A percentile compares a stretch with the other conserved stretches of the same genome.
Conservation (phyloP, 768 basidiomycete genomes). For the Leccinum incarnatum region DNA sequence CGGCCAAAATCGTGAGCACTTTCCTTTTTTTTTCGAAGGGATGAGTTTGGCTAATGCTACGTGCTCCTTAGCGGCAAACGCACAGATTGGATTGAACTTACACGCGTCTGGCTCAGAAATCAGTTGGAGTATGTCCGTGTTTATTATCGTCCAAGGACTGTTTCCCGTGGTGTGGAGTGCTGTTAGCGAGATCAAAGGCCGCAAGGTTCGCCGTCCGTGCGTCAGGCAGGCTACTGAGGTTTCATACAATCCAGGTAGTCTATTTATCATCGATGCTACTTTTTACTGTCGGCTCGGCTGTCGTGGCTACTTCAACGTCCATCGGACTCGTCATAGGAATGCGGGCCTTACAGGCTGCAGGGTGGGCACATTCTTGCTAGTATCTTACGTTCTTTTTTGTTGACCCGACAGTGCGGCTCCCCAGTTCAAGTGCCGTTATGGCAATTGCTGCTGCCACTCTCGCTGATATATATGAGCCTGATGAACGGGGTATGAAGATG, state of each 20-base stretch:
- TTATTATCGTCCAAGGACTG: constrained; percentile 67
- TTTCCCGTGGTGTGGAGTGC: constrained; percentile 69
- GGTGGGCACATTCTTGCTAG: constrained; percentile 35
- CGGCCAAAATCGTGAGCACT: constrained; percentile 27
- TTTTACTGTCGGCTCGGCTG: constrained; percentile 54
- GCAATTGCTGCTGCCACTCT: constrained; percentile 75
- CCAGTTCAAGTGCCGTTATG: constrained; percentile 64
- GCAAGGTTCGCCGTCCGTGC: constrained; percentile 46
- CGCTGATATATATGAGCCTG: constrained; percentile 75
- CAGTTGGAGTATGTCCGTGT: constrained; percentile 66
- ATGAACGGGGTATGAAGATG: constrained; percentile 79
- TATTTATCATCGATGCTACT: constrained; percentile 54
- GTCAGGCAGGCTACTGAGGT: background rate
- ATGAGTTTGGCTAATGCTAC: background rate
- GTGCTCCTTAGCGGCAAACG: constrained; percentile 54
- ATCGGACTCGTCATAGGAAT: constrained; percentile 64
- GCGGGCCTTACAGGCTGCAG: constrained; percentile 61
- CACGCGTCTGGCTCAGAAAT: constrained; percentile 61
- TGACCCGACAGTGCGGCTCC: background rate
- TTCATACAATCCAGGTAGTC: constrained; percentile 39
- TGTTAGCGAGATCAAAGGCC: constrained; percentile 72
- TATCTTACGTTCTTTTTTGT: background rate
- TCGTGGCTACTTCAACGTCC: constrained; percentile 55
- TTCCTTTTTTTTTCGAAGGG: background rate
- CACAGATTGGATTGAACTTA: constrained; percentile 58